These are phyloP conservation scores for Plantago elongata DNA, from an alignment of 257 asterid species.

Conservation along the genomic window DNA sequence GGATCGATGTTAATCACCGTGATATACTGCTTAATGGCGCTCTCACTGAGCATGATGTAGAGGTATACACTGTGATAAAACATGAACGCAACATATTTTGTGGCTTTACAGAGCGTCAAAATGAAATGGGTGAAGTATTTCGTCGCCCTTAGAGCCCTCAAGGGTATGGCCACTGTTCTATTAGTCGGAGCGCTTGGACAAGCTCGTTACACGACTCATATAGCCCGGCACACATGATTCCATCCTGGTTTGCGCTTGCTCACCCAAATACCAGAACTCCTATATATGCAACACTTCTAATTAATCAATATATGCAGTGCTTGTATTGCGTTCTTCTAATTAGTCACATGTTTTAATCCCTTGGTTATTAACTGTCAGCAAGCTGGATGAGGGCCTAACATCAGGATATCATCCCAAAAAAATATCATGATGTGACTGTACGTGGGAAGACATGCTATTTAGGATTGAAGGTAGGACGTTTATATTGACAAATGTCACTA, in stretches of 20 bases:
- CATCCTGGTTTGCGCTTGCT: constrained; percentile 56
- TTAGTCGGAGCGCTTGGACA: constrained; percentile 54
- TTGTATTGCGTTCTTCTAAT: constrained; percentile 42
- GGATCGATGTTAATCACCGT: constrained; percentile 65
- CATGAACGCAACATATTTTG: constrained; percentile 43
- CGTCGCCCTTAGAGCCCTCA: constrained; percentile 53
- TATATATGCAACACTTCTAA: constrained; percentile 47
- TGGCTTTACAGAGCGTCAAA: constrained; percentile 53
- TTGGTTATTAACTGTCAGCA: constrained; percentile 42
- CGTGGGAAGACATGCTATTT: too few relatives aligned
- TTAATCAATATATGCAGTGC: constrained; percentile 39
- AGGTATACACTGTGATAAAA: constrained; percentile 43
- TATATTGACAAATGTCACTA: too few relatives aligned
- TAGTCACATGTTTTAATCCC: too few relatives aligned
- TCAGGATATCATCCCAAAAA: too few relatives aligned
- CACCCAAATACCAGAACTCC: constrained; percentile 65
- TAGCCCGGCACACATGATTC: constrained; percentile 62
- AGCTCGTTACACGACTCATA: constrained; percentile 54
- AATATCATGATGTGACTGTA: too few relatives aligned
- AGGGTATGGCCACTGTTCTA: constrained; percentile 61
- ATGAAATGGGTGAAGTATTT: constrained; percentile 58
- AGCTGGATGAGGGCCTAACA: too few relatives aligned
- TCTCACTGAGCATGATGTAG: constrained; percentile 49
- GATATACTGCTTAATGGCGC: constrained; percentile 62
- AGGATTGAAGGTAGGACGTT: too few relatives aligned